These are phyloP conservation scores for Tubosaeta sp. DNA, from an alignment of 768 basidiomycete genomes.

Conservation along the genomic window DNA sequence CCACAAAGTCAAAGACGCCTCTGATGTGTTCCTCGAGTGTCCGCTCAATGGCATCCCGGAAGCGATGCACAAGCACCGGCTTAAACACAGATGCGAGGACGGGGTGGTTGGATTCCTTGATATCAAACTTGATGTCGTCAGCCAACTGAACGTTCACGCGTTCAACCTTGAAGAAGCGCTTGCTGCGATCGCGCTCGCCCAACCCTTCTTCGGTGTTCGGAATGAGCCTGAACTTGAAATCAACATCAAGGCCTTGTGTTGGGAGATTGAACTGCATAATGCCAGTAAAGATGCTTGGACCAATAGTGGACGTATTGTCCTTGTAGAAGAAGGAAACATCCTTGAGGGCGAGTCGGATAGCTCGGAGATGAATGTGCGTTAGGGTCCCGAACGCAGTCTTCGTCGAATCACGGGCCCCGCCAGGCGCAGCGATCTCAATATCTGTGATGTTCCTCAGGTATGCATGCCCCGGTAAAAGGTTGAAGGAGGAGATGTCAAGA, in stretches of 20 bases:
- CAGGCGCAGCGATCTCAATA: conserved; percentile 47
- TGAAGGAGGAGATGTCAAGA: conserved; percentile 63
- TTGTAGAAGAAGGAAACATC: conserved; percentile 74
- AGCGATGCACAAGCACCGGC: conserved; percentile 51
- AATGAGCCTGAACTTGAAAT: conserved; percentile 61
- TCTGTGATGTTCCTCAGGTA: conserved; percentile 71
- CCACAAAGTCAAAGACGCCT: conserved; percentile 46
- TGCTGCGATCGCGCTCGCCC: conserved; percentile 40
- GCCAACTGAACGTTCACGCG: conserved; percentile 50
- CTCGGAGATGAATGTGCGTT: conserved; percentile 63
- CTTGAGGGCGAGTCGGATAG: conserved; percentile 55
- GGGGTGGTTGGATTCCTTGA: conserved; percentile 62
- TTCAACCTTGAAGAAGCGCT: conserved; percentile 59
- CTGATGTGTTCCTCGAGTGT: conserved; percentile 55
- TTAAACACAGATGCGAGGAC: conserved; percentile 59
- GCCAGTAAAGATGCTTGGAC: conserved; percentile 57
- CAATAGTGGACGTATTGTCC: conserved; percentile 52
- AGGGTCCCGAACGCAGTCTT: conserved; percentile 56
- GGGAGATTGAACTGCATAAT: conserved; percentile 60
- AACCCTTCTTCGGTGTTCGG: conserved; percentile 43
- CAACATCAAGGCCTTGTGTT: conserved; percentile 62
- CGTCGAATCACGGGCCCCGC: conserved; percentile 28
- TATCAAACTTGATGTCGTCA: conserved; percentile 49
- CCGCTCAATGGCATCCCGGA: conserved; percentile 58
- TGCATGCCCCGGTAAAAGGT: conserved; percentile 63